Evolutionary conservation across 192 early-diverging fungal species (phyloP), one percentile per base, ranked within the genome.

Genomic region (Glomus cerebriforme): DNA sequence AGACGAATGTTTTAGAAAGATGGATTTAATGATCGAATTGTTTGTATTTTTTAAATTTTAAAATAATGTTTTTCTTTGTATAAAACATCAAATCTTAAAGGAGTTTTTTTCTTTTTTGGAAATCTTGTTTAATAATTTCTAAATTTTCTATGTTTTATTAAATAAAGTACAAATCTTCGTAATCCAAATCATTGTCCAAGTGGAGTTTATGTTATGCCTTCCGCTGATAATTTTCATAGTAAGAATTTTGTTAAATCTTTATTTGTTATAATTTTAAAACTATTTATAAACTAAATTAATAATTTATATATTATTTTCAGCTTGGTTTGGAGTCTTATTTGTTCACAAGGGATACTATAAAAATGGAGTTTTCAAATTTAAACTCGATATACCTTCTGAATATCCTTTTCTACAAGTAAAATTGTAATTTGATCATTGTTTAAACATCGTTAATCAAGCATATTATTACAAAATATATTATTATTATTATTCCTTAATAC

Each of bases 271-370:
- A 35, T 39, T 60, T 63, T 22, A 43, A 43, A 22, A 26, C 43
- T 43, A 43, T 27, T n/a, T n/a, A n/a, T n/a, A n/a, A 58, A 15
- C 10, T 7, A 29, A 10, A 27, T 43, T 12, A 47, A 47, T 31
- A 8, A 26, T 8, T 67, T 73, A 29, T 72, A 26, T 45, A 34
- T 27, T 27, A 12, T 13, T 79, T 10, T 66, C 27, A 91, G 94
- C 89, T 67, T 97, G 95, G 95, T 89, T 92, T 79, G 96, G 94
- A 0, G 91, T 92, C 7, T 82, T 98, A 37, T 96, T 97, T 83
- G 84, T 98, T 39, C 94, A 96, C 82, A 91, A 94, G 39, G 96
- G 96, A 37, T 97, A 92, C 84, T 98, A 95, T 84, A 90, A 91
- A 37, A 91, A 93, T 63, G 95, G 92, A 0, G 95, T 97, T 7